Conservation (phyloP, 768 basidiomycete genomes). For the Suillus placidus region DNA sequence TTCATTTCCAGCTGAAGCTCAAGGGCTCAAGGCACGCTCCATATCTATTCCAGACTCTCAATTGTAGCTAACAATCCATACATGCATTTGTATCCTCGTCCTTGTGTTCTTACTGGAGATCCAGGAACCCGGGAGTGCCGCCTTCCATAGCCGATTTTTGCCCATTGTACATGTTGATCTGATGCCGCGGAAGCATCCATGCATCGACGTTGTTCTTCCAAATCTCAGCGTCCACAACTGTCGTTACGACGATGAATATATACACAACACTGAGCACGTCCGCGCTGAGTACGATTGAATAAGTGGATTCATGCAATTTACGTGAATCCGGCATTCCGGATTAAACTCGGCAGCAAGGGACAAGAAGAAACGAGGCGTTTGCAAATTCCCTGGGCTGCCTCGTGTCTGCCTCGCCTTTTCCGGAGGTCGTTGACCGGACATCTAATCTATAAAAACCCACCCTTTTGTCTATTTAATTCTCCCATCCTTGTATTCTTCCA, state of each 20-base stretch:
- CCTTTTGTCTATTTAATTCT: conserved; percentile 20
- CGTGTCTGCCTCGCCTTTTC: conserved; percentile 53
- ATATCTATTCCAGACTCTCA: background rate
- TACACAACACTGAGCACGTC: background rate
- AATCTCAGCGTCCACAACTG: background rate
- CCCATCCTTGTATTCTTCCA: conserved; percentile 34
- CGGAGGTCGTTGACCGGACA: conserved; percentile 29
- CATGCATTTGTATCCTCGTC: conserved; percentile 7
- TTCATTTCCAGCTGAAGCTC: background rate
- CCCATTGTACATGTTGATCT: conserved; percentile 11
- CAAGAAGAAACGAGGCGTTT: conserved; percentile 20
- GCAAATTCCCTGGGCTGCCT: conserved; percentile 42
- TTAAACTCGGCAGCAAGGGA: conserved; percentile 17
- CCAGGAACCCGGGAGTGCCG: background rate
- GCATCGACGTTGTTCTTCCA: conserved; percentile 10
- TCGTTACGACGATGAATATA: background rate
- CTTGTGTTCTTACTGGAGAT: background rate
- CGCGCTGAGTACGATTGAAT: background rate
- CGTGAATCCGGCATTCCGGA: conserved; percentile 11
- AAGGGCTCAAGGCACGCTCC: conserved; percentile 7
- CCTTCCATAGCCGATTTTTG: conserved; percentile 20
- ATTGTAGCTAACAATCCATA: conserved; percentile 14
- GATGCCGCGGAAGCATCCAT: conserved; percentile 28
- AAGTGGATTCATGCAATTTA: conserved; percentile 12
- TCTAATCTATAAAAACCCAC: conserved; percentile 55